These are phyloP conservation scores for Tulasnella sp. DNA, from an alignment of 768 basidiomycete genomes.

Conservation along the genomic window DNA sequence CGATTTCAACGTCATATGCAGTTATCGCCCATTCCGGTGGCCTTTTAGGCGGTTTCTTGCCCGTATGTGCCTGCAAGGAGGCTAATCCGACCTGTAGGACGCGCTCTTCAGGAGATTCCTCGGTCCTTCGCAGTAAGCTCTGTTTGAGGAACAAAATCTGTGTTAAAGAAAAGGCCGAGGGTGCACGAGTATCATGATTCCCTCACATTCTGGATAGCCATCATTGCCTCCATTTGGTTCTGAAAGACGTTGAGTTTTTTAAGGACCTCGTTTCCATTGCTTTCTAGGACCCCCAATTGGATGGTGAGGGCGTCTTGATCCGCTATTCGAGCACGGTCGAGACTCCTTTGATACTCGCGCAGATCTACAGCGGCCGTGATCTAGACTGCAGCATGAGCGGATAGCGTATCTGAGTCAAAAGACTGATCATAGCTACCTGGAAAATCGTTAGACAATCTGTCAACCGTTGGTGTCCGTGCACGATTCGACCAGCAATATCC, in stretches of 20 bases:
- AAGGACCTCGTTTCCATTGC: neutral
- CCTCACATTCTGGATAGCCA: conserved; percentile 1
- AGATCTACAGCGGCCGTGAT: neutral
- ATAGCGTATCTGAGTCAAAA: neutral
- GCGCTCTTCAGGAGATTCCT: neutral
- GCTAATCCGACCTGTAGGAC: neutral
- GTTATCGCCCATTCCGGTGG: neutral
- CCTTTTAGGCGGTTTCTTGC: neutral
- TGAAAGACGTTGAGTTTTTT: neutral
- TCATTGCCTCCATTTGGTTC: neutral
- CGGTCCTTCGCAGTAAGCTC: neutral
- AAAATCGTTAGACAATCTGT: neutral
- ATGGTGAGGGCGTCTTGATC: neutral
- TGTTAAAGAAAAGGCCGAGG: no score
- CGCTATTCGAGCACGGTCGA: neutral
- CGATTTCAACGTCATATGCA: neutral
- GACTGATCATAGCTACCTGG: neutral
- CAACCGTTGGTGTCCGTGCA: neutral
- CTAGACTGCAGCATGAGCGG: neutral
- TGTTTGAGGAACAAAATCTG: no score
- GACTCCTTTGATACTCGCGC: neutral
- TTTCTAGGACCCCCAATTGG: neutral
- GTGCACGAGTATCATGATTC: no score
- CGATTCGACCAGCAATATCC: neutral
- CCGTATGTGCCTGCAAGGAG: neutral